Base-by-base conservation (phyloP, 192 early-diverging fungal species). In the Rhizoclosmatium globosum region DNA sequence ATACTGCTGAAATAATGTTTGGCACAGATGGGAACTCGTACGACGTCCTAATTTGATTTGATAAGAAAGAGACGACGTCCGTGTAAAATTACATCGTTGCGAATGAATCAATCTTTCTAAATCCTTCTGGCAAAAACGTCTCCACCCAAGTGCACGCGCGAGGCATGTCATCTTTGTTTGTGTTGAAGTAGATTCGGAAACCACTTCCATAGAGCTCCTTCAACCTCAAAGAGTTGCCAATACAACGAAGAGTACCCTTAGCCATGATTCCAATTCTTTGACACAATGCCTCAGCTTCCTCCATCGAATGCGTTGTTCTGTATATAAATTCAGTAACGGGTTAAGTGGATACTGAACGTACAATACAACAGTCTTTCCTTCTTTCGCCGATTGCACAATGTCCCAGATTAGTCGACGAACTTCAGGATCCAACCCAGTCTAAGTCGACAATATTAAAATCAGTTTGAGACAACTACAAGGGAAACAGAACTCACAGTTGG, bases 231-330 rank as follows among this genome's bases (percentile, higher is more conserved):
- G 85, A 91, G 44, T 84, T 85, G 21, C 85, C 94, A 3, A 92
- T 77, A 77, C 93, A 94, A 42, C 92, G 83, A 46, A 94, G 66
- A 0, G 90, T 92, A 43, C 94, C 94, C 61, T 93, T 91, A 21
- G 92, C 90, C 89, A 94, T 94, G 71, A 95, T 95, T 59, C 91
- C 93, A 59, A 95, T 95, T 3, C 86, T 79, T 7, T 91, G 82
- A 77, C 93, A 95, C n/a, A 94, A 76, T 6, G 92, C 90, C 74
- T 95, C 94, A 56, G 93, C 94, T 83, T 95, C 94, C 72, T 95
- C 91, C 92, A 93, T 93, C 3, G 86, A 88, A 72, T 93, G 92
- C 4, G 92, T 93, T 4, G 91, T 94, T 77, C 87, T 44, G 19
- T 7, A 9, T 7, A 39, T 39, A 56, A 15, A 9, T n/a, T 15